Base-by-base conservation (phyloP, 2,329 filamentous ascomycete species). In the Cryoendolithus antarcticus region DNA sequence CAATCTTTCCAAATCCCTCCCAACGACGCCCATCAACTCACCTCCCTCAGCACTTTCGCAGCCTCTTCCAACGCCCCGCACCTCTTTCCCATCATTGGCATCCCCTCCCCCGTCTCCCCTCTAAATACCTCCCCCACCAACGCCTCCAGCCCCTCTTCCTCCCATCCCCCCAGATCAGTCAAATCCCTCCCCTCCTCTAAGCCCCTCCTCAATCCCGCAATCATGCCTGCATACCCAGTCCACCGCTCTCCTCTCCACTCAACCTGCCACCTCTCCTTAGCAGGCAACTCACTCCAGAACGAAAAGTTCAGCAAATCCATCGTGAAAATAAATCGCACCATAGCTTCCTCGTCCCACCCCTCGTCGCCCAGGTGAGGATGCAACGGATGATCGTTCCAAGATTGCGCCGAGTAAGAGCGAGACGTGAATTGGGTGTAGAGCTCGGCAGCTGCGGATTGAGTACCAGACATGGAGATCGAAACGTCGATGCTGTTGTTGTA, bases 271-370 rank as follows among this genome's bases (percentile, higher is more conserved):
- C 86, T 72, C 51, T 89, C 77, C 4, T 77, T 71, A 8, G 82
- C 78, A 2, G 60, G 54, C 43, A 70, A 63, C 38, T 84, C 80
- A 9, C 85, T 93, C 91, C 91, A 98, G 60, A 98, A 98, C 42
- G 53, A 93, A 57, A 96, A 98, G 58, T 98, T 98, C 37, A 98
- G 66, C 21, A 98, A 62, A 58, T 98, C 91, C 86, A 98, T 93
- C 12, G 84, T 86, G 59, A 98, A 96, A 52, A 98, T 89, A 58
- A 98, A 96, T 46, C 84, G 80, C 12, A 93, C 76, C 11, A 56
- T 48, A 13, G 54, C 54, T 3, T 54, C 38, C 15, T 57, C 55
- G 4, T 44, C 44, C 3, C 15, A 19, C 15, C 56, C 54, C 7
- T 51, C 54, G 33, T 56, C 49, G n/a, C 44, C 46, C 13, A 45